Evolutionary conservation across 2,329 filamentous ascomycete genomes (phyloP), one percentile per base, ranked within the genome.

Genomic region (Cyphellophora europaea): DNA sequence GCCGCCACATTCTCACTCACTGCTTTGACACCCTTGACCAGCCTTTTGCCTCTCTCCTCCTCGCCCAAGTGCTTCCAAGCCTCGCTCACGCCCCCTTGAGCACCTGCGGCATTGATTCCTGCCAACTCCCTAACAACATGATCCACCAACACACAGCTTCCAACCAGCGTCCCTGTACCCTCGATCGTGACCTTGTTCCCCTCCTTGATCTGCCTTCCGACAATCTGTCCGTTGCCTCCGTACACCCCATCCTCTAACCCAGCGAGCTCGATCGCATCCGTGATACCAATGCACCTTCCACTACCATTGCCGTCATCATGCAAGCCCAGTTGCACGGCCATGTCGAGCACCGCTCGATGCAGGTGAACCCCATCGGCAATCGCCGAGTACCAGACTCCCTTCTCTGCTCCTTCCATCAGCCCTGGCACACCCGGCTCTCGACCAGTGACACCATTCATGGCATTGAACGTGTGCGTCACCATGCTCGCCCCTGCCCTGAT

Each of bases 341-440:
- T 55, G 0, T 61, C 61, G 1, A 68, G 58, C 1, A 71, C 61
- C 11, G 54, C 51, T 1, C 69, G 68, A 43, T 74, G 69, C 3
- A 74, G 51, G 40, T 74, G 71, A 33, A 72, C 61, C 19, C 65
- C 65, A 39, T 74, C 71, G 3, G 69, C 55, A 16, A 74, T 72
- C 30, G 74, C 50, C 14, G 63, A 65, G 53, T 63, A 74, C 49
- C 63, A 74, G 2, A 69, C 67, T 6, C 56, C 41, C 3, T 16
- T 18, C 37, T 38, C 28, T 52, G 53, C 49, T n/a, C n/a, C 21
- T 8, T 8, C 8, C 35, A 59, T 44, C 32, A 64, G 47, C 16
- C 69, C 70, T 19, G 66, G 59, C 11, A 74, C 55, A 2, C 70
- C 68, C 3, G 70, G 69, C 18, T 64, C 59, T 19, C 71, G 61